These are phyloP conservation scores for Solanum chmielewskii DNA, from an alignment of 257 asterid species.

Conservation along the genomic window DNA sequence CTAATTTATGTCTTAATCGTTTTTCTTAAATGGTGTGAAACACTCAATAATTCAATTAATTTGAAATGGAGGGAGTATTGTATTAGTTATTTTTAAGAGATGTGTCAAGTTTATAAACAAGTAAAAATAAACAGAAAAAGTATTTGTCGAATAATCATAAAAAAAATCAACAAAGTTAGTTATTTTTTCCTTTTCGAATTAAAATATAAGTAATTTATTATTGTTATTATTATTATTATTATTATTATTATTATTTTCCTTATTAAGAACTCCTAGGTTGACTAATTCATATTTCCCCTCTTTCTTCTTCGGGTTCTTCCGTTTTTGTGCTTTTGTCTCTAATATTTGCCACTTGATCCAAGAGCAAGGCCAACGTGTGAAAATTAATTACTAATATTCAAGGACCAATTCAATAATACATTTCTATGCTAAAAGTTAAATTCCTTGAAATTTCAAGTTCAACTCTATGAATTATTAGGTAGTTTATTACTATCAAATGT, in stretches of 20 bases:
- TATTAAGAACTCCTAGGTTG: neutral
- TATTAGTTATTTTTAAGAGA: no score
- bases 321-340: neutral
- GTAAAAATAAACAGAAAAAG: fast-evolving
- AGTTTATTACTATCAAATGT: neutral
- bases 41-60: no score
- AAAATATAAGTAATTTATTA: neutral
- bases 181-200: neutral
- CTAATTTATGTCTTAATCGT: no score
- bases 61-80: no score
- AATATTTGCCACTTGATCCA: neutral
- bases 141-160: neutral
- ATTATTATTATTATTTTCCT: neutral
- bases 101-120: neutral
- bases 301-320: neutral
- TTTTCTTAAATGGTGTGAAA: no score
- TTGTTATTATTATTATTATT: neutral
- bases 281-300: neutral
- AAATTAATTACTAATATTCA: neutral
- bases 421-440: neutral
- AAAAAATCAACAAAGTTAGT: neutral
- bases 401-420: neutral
- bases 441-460: neutral
- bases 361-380: neutral
- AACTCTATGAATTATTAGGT: neutral